Evolutionary conservation across 495 filamentous ascomycete species (phyloP), one percentile per base, ranked within the genome.

Genomic region (Diplogelasinospora grovesii): DNA sequence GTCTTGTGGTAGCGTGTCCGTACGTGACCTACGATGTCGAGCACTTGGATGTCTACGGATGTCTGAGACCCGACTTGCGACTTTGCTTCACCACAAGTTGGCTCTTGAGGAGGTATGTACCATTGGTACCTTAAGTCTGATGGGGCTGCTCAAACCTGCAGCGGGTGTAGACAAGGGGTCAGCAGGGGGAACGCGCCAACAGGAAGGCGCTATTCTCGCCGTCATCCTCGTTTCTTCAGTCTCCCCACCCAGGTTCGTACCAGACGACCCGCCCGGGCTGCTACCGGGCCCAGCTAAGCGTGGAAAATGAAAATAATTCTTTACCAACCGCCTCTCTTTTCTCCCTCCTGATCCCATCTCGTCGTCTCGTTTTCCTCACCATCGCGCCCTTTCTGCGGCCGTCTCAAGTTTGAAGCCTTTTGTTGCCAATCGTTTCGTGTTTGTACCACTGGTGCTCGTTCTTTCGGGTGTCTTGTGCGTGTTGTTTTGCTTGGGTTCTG

Each of bases 261-360:
- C 42, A 50, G 25, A 45, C 39, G 13, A 14, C 40, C 20, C 28
- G 34, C 41, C 32, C 26, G 47, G 40, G 36, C 35, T 36, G 41
- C 32, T 35, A 35, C 32, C 20, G 36, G 25, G 38, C 20, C 32
- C 30, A 33, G 44, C 52, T 41, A 47, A 31, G 48, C 37, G 43
- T 36, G 28, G 46, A 38, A 50, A 53, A 56, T 53, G 53, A 53
- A 59, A 59, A 59, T 59, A 58, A 58, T 58, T 54, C 46, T 52
- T 39, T 26, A 40, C 49, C 47, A 60, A 49, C 54, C 45, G 39
- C 41, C 8, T 20, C 43, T 28, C 28, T 41, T 20, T 41, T 37
- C 33, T 37, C 33, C 5, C 36, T 23, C 34, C 40, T 40, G 22
- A 41, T 29, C 37, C 45, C 24, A 32, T 20, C 36, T 38, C 28